Evolutionary conservation across 768 basidiomycete genomes (phyloP), one percentile per base, ranked within the genome.

Genomic region (Pleurotus pulmonarius): DNA sequence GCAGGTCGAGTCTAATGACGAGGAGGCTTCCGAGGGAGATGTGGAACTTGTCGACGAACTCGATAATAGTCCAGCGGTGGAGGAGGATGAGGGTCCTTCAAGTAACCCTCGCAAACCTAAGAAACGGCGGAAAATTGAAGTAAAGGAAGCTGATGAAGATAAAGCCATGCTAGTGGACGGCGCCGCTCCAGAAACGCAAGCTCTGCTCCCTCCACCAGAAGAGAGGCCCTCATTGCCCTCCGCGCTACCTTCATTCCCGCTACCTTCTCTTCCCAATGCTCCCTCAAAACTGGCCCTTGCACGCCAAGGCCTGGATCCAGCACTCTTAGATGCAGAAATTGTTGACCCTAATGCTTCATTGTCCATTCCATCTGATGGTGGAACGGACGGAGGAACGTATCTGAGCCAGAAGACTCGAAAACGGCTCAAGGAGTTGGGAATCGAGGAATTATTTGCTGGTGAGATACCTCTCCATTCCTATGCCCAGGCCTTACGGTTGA

Each of bases 361-460:
- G 2, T 69, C 79, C 13, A 75, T 91, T 18, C 73, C 77, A 0
- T 57, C 61, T 20, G 60, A 69, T 4, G 75, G 72, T 9, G 73
- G 69, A 12, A 69, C 70, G 22, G 73, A 76, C 45, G 70, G 72
- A n/a, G 72, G 64, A 22, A 78, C 75, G 0, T 82, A 80, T 2
- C 72, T 94, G 16, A 80, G 82, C 56, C 76, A 75, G 63, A 83
- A 75, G 65, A 90, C 80, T 48, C 73, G 80, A 61, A 83, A 70
- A 61, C 75, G 90, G 43, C 66, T 98, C 53, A 69, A 75, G 26
- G 89, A 92, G 24, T 76, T 93, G 18, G 94, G 93, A 2, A 85
- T 98, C n/a, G 78, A 75, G 4, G 87, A 94, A 57, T 75, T 96
- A 56, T 97, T 98, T 69, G 92, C 94, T 54, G 94, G 94, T 92